These are phyloP conservation scores for Fraxinus sp. DNA, from an alignment of 305 asterid species.

Conservation along the genomic window DNA sequence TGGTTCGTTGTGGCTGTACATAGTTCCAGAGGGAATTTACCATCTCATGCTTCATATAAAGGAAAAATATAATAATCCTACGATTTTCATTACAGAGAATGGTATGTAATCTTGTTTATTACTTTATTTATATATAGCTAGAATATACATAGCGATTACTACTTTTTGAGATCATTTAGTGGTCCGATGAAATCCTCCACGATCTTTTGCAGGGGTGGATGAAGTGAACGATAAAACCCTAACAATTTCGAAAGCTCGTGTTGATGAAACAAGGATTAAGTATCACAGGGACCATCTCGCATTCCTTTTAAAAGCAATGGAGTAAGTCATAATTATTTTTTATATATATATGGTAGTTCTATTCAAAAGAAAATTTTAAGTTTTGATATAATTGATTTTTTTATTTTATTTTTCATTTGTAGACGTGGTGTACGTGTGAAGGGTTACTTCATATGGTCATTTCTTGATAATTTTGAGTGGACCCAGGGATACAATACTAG, in stretches of 20 bases:
- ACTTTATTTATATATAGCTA: background rate
- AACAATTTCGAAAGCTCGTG: background rate
- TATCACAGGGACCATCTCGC: constrained; percentile 5
- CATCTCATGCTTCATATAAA: constrained; percentile 15
- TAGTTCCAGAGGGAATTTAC: constrained; percentile 19
- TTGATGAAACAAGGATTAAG: background rate
- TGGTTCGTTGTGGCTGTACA: constrained; percentile 24
- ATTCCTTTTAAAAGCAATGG: constrained; percentile 18
- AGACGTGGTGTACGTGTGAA: constrained; percentile 33
- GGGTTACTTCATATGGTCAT: constrained; percentile 40
- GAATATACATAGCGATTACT: background rate
- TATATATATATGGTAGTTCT: background rate
- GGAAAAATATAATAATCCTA: background rate
- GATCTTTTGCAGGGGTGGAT: background rate
- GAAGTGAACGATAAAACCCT: background rate
- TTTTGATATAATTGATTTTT: background rate
- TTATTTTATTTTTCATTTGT: background rate
- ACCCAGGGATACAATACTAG: constrained; percentile 23
- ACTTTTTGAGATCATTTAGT: background rate
- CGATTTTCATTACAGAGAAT: constrained; percentile 30
- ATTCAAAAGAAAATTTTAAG: background rate
- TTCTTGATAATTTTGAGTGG: constrained; percentile 42
- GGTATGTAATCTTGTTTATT: background rate
- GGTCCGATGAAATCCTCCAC: background rate
- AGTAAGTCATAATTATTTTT: background rate